Base-by-base conservation (phyloP, 352 stramenopile genomes). In the Phytophthora vignae region DNA sequence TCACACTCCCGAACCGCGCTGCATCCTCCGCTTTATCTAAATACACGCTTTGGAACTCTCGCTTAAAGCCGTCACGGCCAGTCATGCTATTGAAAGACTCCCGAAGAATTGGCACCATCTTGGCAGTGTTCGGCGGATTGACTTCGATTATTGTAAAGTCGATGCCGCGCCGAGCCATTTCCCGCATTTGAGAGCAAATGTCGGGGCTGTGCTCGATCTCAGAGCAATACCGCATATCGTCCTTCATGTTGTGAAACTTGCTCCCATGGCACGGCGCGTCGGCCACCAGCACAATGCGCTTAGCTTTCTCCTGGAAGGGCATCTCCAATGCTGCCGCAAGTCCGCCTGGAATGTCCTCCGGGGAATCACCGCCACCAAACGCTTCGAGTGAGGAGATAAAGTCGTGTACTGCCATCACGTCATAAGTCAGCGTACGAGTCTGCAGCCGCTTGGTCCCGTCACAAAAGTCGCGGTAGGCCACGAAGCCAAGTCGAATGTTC, bases 131-230 rank as follows among this genome's bases (percentile, higher is more conserved):
- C 1, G 5, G 9, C 6, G 77, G 74, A 1, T 64, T 0, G 15
- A 82, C 68, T 38, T 85, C 75, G 12, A 87, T 74, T 19, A 83
- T 73, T 5, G 73, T 76, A 19, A 87, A 78, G n/a, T 87, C 79
- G 25, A 87, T 80, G 0, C 77, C 79, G 1, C 59, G 53, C 2
- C 8, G 19, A 10, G 60, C 67, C 1, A 87, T 48, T 63, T 64
- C 53, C 36, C 69, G 56, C 77, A 83, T 82, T 62, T 85, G 71
- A 27, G 44, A 31, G 14, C 71, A 71, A 61, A 85, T 85, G 33
- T 69, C 61, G 2, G 80, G 78, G 10, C 71, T 78, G 11, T 55
- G 56, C 1, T 55, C n/a, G 12, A 82, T 83, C n/a, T 80, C 42
- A 0, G 1, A 10, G 6, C 5, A 27, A 19, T 78, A 78, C 1